A percentile compares a stretch with the other conserved stretches of the same genome.
These are phyloP conservation scores for Alliaria petiolata DNA, from an alignment of 345 rosid species.

Conservation along the genomic window DNA sequence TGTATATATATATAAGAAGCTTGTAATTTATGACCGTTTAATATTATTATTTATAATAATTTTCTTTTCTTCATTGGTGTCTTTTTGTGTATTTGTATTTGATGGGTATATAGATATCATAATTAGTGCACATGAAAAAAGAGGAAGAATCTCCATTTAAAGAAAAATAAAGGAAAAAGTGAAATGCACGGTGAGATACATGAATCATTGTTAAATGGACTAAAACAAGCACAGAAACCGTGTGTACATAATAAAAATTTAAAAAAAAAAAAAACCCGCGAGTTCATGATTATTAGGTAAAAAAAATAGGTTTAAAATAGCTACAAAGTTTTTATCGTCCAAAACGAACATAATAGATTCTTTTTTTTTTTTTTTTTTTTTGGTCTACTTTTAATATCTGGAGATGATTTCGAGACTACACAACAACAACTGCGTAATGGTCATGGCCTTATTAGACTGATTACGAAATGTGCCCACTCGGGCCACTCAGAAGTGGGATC, in stretches of 20 bases:
- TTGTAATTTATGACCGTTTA: conserved; percentile 12
- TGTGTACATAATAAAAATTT: background rate
- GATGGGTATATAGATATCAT: background rate
- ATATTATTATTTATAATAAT: no score
- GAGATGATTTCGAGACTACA: background rate
- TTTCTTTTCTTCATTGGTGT: background rate
- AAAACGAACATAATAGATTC: background rate
- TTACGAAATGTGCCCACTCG: background rate
- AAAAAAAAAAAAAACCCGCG: background rate
- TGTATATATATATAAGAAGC: background rate
- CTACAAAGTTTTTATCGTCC: background rate
- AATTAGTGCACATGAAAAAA: conserved; percentile 27
- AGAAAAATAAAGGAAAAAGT: conserved; percentile 14
- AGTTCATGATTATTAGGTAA: conserved; percentile 24
- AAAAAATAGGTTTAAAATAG: background rate
- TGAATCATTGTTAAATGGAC: conserved; percentile 28
- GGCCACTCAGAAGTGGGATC: background rate
- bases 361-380: background rate
- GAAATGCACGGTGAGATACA: conserved; percentile 26
- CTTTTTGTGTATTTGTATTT: background rate
- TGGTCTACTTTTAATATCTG: background rate
- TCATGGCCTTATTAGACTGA: background rate
- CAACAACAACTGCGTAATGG: background rate
- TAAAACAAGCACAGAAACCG: conserved; percentile 17
- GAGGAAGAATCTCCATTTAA: conserved; percentile 6